Base-by-base conservation (phyloP, 495 filamentous ascomycete genomes). In the Aspergillus sclerotioniger region DNA sequence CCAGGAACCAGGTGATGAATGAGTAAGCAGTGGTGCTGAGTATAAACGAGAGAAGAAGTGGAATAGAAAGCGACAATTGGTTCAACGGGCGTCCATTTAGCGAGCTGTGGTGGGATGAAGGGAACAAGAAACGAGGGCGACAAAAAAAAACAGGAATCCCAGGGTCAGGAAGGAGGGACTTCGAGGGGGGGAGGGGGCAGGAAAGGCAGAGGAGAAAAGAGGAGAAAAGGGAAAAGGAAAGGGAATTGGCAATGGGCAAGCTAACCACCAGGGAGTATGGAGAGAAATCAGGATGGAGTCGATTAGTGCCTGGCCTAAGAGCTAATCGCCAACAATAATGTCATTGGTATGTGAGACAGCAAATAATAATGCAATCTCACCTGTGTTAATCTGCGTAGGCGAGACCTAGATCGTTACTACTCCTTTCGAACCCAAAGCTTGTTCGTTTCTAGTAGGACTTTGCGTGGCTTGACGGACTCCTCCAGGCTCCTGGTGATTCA, bases 1-100 rank as follows among this genome's bases (percentile, higher is more conserved):
- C 64, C 50, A 29, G 50, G 53, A 35, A 56, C 37, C 37, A 13
- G 37, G 37, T 13, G 37, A 41, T 3, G 17, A 51, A 43, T 19
- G 46, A 25, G 25, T 25, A 25, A 25, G 25, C 25, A 2, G 25
- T 25, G 25, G 25, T 25, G 25, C 25, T 46, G 21, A 50, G 16
- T 28, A 53, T 5, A 51, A 53, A 53, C 51, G 37, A 55, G 47
- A 37, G 53, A 50, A 29, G 35, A 21, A 56, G 59, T 25, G 58
- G 31, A 56, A 44, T 51, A 45, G 25, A 33, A 50, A 52, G 47
- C 32, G 48, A 57, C 44, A 56, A 35, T 45, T 19, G 45, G 54
- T 15, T 37, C 46, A 50, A 21, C 47, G 28, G 31, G 25, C 3
- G 31, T 32, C 31, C 46, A 49, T 47, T 57, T 43, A 39, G 46